A percentile compares a stretch with the other conserved stretches of the same genome.
phyloP scores from a whole-genome alignment of 2,329 filamentous ascomycete genomes.

The Colletotrichum sp. region DNA sequence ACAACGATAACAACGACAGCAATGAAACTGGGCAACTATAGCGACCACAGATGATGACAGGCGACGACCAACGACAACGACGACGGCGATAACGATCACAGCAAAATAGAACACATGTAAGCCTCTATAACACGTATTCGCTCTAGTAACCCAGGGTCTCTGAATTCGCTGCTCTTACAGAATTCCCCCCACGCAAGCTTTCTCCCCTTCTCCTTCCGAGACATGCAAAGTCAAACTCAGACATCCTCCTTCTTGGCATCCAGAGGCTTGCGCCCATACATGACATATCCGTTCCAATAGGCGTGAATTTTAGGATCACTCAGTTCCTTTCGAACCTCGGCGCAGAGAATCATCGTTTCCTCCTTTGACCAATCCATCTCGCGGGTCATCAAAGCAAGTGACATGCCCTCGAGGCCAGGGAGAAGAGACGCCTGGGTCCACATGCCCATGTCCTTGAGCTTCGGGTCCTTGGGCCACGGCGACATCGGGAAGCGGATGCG shows the following conservation, averaged over 20 bases:
- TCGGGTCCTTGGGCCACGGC: conserved; percentile 36
- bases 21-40: too few species aligned
- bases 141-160: accelerated
- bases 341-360: conserved; percentile 31
- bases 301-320: conserved; percentile 31
- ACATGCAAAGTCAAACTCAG: accelerated
- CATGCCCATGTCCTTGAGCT: conserved; percentile 37
- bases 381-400: conserved; percentile 35
- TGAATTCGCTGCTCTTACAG: background rate
- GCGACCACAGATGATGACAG: too few species aligned
- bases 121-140: too few species aligned
- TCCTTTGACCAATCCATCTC: conserved; percentile 31
- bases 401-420: conserved; percentile 30
- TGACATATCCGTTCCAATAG: conserved; percentile 26
- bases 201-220: background rate
- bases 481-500: background rate
- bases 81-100: too few species aligned
- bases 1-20: too few species aligned
- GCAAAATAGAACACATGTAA: too few species aligned
- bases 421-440: conserved; percentile 23
- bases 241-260: background rate
- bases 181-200: accelerated
- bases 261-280: background rate
- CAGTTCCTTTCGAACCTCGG: conserved; percentile 31
- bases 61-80: too few species aligned